Evolutionary conservation across 2,329 filamentous ascomycete genomes (phyloP), one percentile per base, ranked within the genome.

Genomic region (Diplodia mutila): DNA sequence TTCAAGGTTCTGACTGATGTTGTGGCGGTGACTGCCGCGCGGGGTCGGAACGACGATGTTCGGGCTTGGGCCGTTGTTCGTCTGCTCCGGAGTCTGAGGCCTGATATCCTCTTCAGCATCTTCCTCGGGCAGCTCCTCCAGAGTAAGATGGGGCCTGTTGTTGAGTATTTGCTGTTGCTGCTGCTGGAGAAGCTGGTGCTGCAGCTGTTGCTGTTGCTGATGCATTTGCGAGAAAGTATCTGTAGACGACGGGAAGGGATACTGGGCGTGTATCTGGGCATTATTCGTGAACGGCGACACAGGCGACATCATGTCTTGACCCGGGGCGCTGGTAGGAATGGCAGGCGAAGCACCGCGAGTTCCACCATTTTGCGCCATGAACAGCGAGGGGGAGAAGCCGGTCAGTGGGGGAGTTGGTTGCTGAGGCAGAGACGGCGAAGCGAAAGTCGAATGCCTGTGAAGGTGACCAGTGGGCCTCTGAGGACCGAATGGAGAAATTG

Each of bases 1-100:
- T 76, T 97, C 93, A 27, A 97, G 84, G 54, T 88, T 92, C 70
- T 89, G 86, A 73, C 90, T 93, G 49, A 92, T 85, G 72, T 93
- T 93, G 72, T 94, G 91, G 67, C 84, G 84, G 77, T 89, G 86
- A 46, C 85, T 85, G 46, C 85, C 85, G 71, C 85, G 84, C 67
- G 88, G 87, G 61, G 84, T 88, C 11, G 87, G 87, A 55, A 87
- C 84, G 29, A 84, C 85, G 72, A 90, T 87, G 67, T 86, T 84
- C 48, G 84, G 77, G 73, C 75, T 69, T 77, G 81, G 71, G 77
- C 82, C 71, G 55, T 69, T 63, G 61, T 83, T 79, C 72, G 83
- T 70, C 6, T 55, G 81, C 78, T 64, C 72, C 67, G 77, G 73
- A 25, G 78, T 69, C 29, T 75, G 73, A 55, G 67, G 64, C 51